Percentiles rank a stretch among this genome's conserved stretches.
phyloP scores from a whole-genome alignment of 1,284 basidiomycete genomes.

The Trichosporon faecale region DNA sequence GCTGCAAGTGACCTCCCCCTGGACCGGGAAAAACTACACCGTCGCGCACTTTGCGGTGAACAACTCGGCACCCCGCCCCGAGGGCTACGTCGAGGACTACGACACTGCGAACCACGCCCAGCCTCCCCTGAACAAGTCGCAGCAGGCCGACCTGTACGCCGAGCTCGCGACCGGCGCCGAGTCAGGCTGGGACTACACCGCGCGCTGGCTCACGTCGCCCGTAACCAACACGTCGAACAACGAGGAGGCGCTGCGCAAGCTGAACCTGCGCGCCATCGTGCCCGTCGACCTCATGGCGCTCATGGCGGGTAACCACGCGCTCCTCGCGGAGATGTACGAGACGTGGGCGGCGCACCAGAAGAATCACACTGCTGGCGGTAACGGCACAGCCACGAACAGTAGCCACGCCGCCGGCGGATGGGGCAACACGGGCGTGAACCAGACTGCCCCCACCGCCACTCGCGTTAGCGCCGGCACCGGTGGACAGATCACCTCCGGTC shows the following conservation, averaged over 20 bases:
- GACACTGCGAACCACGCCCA: conserved; percentile 64
- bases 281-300: conserved; percentile 82
- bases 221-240: conserved; percentile 54
- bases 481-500: too few species aligned
- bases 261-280: conserved; percentile 68
- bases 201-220: conserved; percentile 57
- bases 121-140: conserved; percentile 61
- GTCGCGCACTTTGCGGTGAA: conserved; percentile 69
- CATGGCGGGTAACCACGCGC: conserved; percentile 56
- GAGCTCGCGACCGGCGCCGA: conserved; percentile 86
- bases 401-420: neutral
- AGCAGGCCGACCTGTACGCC: conserved; percentile 71
- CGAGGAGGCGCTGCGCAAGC: conserved; percentile 61
- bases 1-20: conserved; percentile 67
- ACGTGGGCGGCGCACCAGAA: conserved; percentile 21
- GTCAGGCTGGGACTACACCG: conserved; percentile 57
- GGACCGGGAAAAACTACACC: conserved; percentile 62
- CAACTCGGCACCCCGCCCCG: conserved; percentile 84
- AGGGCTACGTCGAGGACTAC: conserved; percentile 67
- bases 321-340: conserved; percentile 63
- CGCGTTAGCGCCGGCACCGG: too few species aligned
- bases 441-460: too few species aligned
- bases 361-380: neutral
- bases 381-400: neutral
- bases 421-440: neutral